A percentile compares a stretch with the other conserved stretches of the same genome.
These are phyloP conservation scores for Aplosporella prunicola DNA, from an alignment of 2,329 filamentous ascomycete species.

Conservation along the genomic window DNA sequence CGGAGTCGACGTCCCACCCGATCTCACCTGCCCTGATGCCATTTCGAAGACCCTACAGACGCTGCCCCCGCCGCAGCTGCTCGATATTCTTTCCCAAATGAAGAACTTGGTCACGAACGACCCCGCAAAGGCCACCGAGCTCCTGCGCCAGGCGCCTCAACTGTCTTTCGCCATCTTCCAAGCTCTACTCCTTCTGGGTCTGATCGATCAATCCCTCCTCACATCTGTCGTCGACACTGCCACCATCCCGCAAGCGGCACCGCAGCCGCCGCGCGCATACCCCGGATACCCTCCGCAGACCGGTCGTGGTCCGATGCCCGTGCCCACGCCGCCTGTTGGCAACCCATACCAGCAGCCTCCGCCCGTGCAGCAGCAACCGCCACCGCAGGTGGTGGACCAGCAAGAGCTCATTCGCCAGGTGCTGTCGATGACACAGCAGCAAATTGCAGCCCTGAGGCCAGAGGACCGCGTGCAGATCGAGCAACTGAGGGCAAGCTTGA, in stretches of 20 bases:
- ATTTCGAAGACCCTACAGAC: conserved; percentile 86
- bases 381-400: conserved; percentile 45
- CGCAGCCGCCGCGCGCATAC: conserved; percentile 25
- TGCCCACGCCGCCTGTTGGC: conserved; percentile 42
- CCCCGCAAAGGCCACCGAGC: conserved; percentile 72
- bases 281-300: conserved; percentile 26
- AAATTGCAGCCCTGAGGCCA: conserved; percentile 70
- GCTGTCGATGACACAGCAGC: conserved; percentile 66
- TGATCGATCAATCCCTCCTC: conserved; percentile 78
- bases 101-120: conserved; percentile 78
- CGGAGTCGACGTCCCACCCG: conserved; percentile 73
- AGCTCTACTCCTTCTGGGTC: conserved; percentile 80
- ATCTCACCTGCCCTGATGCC: conserved; percentile 76
- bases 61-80: conserved; percentile 76
- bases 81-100: conserved; percentile 91
- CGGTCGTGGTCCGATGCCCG: conserved; percentile 28
- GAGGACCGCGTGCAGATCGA: conserved; percentile 71
- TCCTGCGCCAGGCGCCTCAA: conserved; percentile 82
- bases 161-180: conserved; percentile 93
- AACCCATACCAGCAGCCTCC: conserved; percentile 27
- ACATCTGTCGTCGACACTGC: conserved; percentile 64
- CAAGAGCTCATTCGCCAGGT: conserved; percentile 73
- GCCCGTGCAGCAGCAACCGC: conserved; percentile 33
- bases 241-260: conserved; percentile 23
- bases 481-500: conserved; percentile 58